Base-by-base conservation (phyloP, 164 flowering plant genomes). In the Aristolochia contorta region DNA sequence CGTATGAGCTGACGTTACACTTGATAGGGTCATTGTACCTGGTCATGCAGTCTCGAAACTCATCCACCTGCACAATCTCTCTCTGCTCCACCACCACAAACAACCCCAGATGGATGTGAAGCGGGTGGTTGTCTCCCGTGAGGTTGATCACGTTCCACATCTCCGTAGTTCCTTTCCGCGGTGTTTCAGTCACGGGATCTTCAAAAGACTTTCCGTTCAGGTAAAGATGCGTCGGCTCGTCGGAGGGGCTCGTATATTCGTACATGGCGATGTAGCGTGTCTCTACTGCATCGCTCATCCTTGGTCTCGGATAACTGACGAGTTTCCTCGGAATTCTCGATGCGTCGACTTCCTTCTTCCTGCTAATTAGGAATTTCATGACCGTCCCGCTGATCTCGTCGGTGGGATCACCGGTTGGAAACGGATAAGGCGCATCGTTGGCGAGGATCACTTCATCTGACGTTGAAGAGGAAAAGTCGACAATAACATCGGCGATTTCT, bases 81-180 rank as follows among this genome's bases (percentile, higher is more conserved):
- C 61, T 82, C 55, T 85, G 95, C 19, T 82, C 91, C 68, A 89
- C 54, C 20, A 73, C 83, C 45, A 9, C 60, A 43, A 87, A 75
- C 65, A 87, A 63, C 7, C 91, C 98, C 62, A 92, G 53, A 54
- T 92, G 98, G 24, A 89, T 78, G 66, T 92, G 98, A 70, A 92
- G 46, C 27, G 98, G 96, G 61, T 92, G 98, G 60, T 89, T 89
- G 30, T 92, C 98, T 69, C 76, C 90, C 55, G 98, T 92, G 25
- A 92, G 77, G 72, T 92, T 92, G 64, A 92, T 92, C 74, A 92
- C 82, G 30, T 85, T 27, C 98, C 98, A 92, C 9, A 89, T 60
- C 77, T 92, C 98, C 0, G 71, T 71, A 10, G 87, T 47, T 67
- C 96, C 98, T 37, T 59, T 77, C 47, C 69, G 80, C 0, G 91